A percentile compares a stretch with the other conserved stretches of the same genome.
These are phyloP conservation scores for Fusarium staphyleae DNA, from an alignment of 2,329 filamentous ascomycete genomes.

Conservation along the genomic window DNA sequence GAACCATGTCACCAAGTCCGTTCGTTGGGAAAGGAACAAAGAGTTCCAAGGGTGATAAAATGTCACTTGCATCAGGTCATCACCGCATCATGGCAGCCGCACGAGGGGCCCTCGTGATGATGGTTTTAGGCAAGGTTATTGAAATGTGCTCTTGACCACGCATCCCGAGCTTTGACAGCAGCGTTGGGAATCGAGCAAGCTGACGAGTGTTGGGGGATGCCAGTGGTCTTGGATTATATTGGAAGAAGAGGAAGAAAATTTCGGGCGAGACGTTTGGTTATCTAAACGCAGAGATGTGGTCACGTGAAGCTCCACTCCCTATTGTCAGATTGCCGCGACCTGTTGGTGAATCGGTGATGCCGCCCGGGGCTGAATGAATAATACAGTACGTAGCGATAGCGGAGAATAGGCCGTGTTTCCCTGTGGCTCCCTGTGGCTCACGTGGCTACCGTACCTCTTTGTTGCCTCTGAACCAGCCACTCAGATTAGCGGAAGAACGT, in stretches of 20 bases:
- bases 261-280: conserved; percentile 9
- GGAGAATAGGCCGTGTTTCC: conserved; percentile 10
- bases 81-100: conserved; percentile 71
- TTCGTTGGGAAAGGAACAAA: conserved; percentile 13
- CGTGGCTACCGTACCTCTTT: conserved; percentile 18
- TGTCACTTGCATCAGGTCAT: conserved; percentile 73
- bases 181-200: conserved; percentile 45
- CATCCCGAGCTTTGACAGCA: conserved; percentile 59
- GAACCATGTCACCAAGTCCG: conserved; percentile 1
- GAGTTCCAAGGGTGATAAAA: conserved; percentile 32
- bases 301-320: conserved; percentile 32
- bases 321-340: background rate
- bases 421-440: conserved; percentile 18
- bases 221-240: conserved; percentile 54
- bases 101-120: conserved; percentile 71
- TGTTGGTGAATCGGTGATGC: conserved; percentile 10
- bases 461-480: conserved; percentile 23
- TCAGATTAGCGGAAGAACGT: conserved; percentile 27
- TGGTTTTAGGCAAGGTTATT: conserved; percentile 71
- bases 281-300: conserved; percentile 27
- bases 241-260: conserved; percentile 43
- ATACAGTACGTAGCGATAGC: too few species aligned
- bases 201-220: conserved; percentile 51
- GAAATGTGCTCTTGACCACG: conserved; percentile 64
- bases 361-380: conserved; percentile 13